phyloP scores from a whole-genome alignment of 306 rosid species.

The Hippophae tibetana region DNA sequence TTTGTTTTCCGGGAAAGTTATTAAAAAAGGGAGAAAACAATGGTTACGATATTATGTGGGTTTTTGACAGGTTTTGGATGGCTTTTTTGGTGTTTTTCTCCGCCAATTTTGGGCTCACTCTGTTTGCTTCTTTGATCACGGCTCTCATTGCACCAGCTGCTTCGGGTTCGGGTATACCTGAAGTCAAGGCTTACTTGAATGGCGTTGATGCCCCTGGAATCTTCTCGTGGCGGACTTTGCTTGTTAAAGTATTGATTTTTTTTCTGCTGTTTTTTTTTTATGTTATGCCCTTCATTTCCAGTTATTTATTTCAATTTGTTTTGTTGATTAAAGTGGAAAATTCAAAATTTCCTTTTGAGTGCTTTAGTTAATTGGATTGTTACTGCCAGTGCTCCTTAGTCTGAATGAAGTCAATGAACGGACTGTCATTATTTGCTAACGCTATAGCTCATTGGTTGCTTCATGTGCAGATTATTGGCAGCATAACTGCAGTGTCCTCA shows the following conservation, averaged over 20 bases:
- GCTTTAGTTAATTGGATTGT: background rate
- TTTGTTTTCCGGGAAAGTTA: slow-evolving; percentile 4
- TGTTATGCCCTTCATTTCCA: background rate
- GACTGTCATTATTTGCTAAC: background rate
- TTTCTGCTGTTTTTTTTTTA: background rate
- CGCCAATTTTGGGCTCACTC: slow-evolving; percentile 64
- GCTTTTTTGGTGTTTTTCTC: slow-evolving; percentile 58
- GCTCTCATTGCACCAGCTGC: slow-evolving; percentile 75
- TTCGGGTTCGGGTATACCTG: slow-evolving; percentile 89
- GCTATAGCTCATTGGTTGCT: background rate
- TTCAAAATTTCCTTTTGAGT: background rate
- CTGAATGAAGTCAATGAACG: background rate
- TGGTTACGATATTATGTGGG: background rate
- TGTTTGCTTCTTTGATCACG: slow-evolving; percentile 59
- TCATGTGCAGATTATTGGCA: slow-evolving; percentile 66
- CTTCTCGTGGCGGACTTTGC: slow-evolving; percentile 44
- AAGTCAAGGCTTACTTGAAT: slow-evolving; percentile 90
- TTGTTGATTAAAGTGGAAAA: background rate
- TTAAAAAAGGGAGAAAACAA: background rate
- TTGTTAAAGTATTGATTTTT: slow-evolving; percentile 50
- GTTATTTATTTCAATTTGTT: background rate
- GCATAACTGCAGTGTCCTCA: slow-evolving; percentile 79
- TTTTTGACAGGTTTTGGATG: slow-evolving; percentile 45
- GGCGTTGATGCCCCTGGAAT: slow-evolving; percentile 94
- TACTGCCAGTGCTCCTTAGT: background rate